Base-by-base conservation (phyloP, 73 alveolate genomes). In the Halteria grandinella region DNA sequence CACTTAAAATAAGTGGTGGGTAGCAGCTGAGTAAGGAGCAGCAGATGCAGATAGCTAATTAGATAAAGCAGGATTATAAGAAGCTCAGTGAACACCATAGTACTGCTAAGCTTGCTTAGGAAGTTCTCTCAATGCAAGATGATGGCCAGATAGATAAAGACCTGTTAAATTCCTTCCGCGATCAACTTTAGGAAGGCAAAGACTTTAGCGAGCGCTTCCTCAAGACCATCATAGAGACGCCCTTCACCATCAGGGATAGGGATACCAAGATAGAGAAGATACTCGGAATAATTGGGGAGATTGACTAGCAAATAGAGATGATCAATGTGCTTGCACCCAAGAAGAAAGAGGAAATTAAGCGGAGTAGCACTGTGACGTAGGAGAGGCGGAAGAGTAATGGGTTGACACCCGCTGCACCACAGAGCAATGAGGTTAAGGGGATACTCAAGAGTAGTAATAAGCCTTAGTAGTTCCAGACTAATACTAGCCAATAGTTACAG, bases 41-140 rank as follows among this genome's bases (percentile, higher is more conserved):
- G 27, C 24, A 62, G 41, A n/a, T 41, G 40, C 5, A 39, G n/a
- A 18, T 41, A 20, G 36, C 55, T 14, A 39, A 21, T 6, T 4
- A 62, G 25, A 62, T 62, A 40, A 62, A 62, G 25, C 62, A 62
- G 36, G 60, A 62, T 28, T 62, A 62, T 62, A 62, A 62, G 27
- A 62, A 62, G 45, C 43, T 62, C 33, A n/a, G 20, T n/a, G 78
- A 62, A 12, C 27, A 10, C 40, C 44, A 62, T n/a, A 62, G 43
- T 6, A 3, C 36, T 1, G 53, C 78, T 8, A 62, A 62, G 43
- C 27, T 62, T 41, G 57, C 62, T 7, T 57, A 62, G 20, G 78
- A 62, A 40, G 27, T 62, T 3, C 25, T 62, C 25, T 7, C 55
- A 41, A 5, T 4, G 14, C 14, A 33, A 17, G 29, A 31, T 6